These are phyloP conservation scores for Haplosporangium sp. DNA, from an alignment of 371 early-diverging fungal species.

Conservation along the genomic window DNA sequence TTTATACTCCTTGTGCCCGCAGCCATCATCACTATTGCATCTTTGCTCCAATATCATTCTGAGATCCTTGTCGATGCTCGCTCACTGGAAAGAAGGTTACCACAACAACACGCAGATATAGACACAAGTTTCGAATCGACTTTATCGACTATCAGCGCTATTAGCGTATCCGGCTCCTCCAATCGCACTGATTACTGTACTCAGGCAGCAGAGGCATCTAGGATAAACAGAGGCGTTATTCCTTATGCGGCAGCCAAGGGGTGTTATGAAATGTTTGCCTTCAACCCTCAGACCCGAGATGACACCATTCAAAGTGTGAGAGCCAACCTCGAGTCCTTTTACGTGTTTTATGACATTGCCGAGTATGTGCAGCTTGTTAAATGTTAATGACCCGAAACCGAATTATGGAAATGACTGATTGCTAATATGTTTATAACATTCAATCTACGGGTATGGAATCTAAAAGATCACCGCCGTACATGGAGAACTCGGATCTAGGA, in stretches of 20 bases:
- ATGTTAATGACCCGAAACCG: too few species aligned
- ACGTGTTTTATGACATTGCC: constrained; percentile 54
- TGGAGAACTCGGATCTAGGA: constrained; percentile 43
- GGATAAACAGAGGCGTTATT: constrained; percentile 8
- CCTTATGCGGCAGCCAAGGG: constrained; percentile 37
- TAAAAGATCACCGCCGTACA: constrained; percentile 31
- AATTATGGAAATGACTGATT: too few species aligned
- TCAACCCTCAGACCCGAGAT: constrained; percentile 27
- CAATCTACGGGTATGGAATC: not conserved
- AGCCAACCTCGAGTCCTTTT: constrained; percentile 49
- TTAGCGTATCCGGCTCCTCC: not conserved
- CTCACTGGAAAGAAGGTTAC: constrained; percentile 3
- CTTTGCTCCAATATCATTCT: not conserved
- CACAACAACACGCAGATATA: constrained; percentile 3
- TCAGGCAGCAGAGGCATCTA: constrained; percentile 18
- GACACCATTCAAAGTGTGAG: constrained; percentile 27
- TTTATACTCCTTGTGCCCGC: too few species aligned
- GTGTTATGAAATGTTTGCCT: constrained; percentile 45
- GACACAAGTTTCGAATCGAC: constrained; percentile 1
- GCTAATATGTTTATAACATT: too few species aligned
- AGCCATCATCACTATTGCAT: not conserved
- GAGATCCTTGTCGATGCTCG: constrained; percentile 1
- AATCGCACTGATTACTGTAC: constrained; percentile 27
- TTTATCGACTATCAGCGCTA: too few species aligned
- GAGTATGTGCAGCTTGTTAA: constrained; percentile 11